A percentile compares a stretch with the other conserved stretches of the same genome.
phyloP scores from a whole-genome alignment of 495 filamentous ascomycete species.

The Schizothecium vesticola region DNA sequence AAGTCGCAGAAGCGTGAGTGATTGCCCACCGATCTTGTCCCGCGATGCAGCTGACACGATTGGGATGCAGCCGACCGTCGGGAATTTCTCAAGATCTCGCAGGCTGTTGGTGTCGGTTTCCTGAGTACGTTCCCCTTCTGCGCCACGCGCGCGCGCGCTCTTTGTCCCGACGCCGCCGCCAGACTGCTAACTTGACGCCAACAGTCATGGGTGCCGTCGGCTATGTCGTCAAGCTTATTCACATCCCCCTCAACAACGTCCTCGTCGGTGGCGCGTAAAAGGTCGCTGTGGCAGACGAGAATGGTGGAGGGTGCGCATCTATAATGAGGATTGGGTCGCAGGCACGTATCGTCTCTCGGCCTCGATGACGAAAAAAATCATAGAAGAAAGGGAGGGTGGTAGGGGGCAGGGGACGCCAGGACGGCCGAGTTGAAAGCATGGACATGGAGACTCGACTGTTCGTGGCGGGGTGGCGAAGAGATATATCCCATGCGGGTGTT shows the following conservation, averaged over 20 bases:
- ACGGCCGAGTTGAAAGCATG: conserved; percentile 12
- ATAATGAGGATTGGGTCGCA: not conserved
- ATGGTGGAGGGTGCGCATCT: not conserved
- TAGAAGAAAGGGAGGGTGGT: not conserved
- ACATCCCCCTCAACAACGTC: conserved; percentile 43
- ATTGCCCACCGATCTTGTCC: not conserved
- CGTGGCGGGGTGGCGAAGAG: not conserved
- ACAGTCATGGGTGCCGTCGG: conserved; percentile 54
- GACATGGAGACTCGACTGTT: conserved; percentile 13
- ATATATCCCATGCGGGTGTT: conserved; percentile 5
- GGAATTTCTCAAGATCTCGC: conserved; percentile 91
- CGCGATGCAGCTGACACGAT: not conserved
- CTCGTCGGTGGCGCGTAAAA: conserved; percentile 43
- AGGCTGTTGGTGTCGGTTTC: conserved; percentile 77
- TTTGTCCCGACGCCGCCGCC: not conserved
- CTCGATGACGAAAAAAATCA: not conserved
- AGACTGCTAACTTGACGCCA: not conserved
- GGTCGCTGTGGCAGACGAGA: not conserved
- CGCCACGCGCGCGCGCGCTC: not conserved
- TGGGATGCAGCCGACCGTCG: conserved; percentile 56
- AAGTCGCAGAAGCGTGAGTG: conserved; percentile 76
- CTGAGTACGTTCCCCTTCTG: conserved; percentile 20
- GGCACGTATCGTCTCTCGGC: not conserved
- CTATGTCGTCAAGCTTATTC: conserved; percentile 85
- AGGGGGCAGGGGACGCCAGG: not conserved